Conservation (phyloP, 164 flowering plant genomes). For the Sedum album region DNA sequence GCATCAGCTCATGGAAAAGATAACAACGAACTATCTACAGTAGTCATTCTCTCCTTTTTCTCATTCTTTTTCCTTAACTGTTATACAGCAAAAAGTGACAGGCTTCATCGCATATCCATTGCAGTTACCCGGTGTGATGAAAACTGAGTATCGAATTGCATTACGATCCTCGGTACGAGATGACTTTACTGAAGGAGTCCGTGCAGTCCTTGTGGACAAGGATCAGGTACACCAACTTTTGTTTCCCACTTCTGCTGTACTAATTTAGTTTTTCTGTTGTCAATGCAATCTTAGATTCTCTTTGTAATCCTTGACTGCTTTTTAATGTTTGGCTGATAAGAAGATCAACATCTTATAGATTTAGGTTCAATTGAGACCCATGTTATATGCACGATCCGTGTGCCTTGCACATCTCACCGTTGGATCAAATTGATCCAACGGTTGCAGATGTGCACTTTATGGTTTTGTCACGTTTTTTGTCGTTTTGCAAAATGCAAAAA, state of each 20-base stretch:
- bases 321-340: background rate
- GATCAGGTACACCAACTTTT: conserved; percentile 56
- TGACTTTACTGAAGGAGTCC: conserved; percentile 99
- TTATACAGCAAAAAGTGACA: background rate
- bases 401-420: too few species aligned
- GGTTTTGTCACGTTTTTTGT: too few species aligned
- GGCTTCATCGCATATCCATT: conserved; percentile 11
- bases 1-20: conserved; percentile 51
- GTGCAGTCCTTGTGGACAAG: conserved; percentile 93
- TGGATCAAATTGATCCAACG: too few species aligned
- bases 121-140: conserved; percentile 86
- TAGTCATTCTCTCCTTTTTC: conserved; percentile 21
- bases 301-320: background rate
- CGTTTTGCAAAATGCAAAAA: too few species aligned
- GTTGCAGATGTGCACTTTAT: too few species aligned
- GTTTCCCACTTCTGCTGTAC: background rate
- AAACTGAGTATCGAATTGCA: conserved; percentile 80
- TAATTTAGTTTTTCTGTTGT: background rate
- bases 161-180: conserved; percentile 59
- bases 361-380: too few species aligned
- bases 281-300: background rate
- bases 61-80: background rate
- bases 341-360: background rate
- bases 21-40: conserved; percentile 47
- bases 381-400: too few species aligned